Evolutionary conservation across 208 protist species (phyloP).

Genomic region (Herpetomonas tarakana): DNA sequence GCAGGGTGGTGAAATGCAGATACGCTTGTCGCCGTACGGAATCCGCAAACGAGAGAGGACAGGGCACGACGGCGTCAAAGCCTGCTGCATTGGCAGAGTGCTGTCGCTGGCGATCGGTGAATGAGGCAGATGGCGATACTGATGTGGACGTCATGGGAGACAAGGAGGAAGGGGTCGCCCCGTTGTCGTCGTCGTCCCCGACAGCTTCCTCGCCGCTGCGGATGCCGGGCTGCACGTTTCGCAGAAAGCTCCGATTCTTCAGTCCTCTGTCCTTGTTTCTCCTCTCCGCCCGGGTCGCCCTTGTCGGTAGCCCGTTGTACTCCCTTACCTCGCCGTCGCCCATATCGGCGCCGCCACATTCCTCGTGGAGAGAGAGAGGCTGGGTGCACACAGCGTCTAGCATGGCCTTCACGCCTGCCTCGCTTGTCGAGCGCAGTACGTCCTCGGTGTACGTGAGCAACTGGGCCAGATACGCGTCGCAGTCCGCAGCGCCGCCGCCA

Average conservation of each 20-base stretch:
- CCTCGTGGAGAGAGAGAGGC: too few species aligned
- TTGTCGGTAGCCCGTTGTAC: too few species aligned
- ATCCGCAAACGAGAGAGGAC: slow-evolving; percentile 13
- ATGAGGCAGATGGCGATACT: too few species aligned
- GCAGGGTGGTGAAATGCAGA: slow-evolving; percentile 45
- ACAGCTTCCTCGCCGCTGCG: slow-evolving; percentile 21
- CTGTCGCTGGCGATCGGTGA: too few species aligned
- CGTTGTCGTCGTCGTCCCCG: slow-evolving; percentile 19
- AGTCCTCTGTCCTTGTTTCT: too few species aligned
- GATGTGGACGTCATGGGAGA: too few species aligned
- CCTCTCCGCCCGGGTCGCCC: too few species aligned
- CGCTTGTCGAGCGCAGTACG: slow-evolving; percentile 16
- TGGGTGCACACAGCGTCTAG: not conserved
- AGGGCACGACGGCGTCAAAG: not conserved
- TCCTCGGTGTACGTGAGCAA: slow-evolving; percentile 17
- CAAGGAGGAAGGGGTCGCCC: too few species aligned
- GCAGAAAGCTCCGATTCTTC: too few species aligned
- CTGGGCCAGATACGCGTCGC: slow-evolving; percentile 10
- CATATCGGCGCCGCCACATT: too few species aligned
- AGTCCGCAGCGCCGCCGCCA: not conserved
- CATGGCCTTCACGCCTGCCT: slow-evolving; percentile 9
- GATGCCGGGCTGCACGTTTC: too few species aligned
- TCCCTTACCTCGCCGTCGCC: too few species aligned
- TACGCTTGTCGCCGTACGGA: slow-evolving; percentile 39
- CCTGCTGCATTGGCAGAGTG: not conserved